Base-by-base conservation (phyloP, 2,329 filamentous ascomycete species). In the Epichloe uncinata region DNA sequence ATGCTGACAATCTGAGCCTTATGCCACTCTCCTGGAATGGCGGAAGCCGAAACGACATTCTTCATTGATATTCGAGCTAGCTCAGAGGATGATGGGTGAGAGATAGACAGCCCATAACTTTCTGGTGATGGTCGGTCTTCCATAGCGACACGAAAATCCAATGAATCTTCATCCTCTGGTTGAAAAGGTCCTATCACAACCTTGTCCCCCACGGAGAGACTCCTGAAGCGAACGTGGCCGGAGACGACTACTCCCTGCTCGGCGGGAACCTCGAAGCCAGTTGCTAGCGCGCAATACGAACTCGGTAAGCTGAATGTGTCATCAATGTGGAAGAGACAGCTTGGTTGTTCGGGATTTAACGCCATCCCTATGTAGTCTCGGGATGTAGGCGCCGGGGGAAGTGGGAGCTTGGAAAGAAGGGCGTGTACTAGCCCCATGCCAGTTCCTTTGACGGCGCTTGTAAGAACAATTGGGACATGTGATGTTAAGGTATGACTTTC, bases 351-450 rank as follows among this genome's bases (percentile, higher is more conserved):
- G 0, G 79, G 78, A 51, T 81, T 80, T 48, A 80, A 60, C 2
- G 70, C 70, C 41, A 69, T 69, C 1, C 75, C 75, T n/a, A 75
- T 66, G 53, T 73, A 78, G 56, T 81, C 77, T 46, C 70, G 69
- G 1, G 74, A 62, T 2, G 74, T 77, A 7, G 75, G 75, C 0
- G 65, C 58, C 2, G 73, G 68, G 68, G 6, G 83, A 20, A 91
- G 73, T 0, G 90, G 90, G 40, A 98, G 72, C 50, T 76, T 78
- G 51, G 82, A 78, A 12, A 98, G 71, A 18, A 97, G 74, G 16
- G 88, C 86, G 68, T 97, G 93, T 20, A 95, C 64, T 49, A 85
- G 78, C 5, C 82, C 81, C 49, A 97, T 84, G 0, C 93, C 91
- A 12, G 77, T 82, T 0, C 91, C 93, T 56, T 84, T 87, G 2